A percentile compares a stretch with the other conserved stretches of the same genome.
These are phyloP conservation scores for Rheum nobile DNA, from an alignment of 148 eudicot species.

Conservation along the genomic window DNA sequence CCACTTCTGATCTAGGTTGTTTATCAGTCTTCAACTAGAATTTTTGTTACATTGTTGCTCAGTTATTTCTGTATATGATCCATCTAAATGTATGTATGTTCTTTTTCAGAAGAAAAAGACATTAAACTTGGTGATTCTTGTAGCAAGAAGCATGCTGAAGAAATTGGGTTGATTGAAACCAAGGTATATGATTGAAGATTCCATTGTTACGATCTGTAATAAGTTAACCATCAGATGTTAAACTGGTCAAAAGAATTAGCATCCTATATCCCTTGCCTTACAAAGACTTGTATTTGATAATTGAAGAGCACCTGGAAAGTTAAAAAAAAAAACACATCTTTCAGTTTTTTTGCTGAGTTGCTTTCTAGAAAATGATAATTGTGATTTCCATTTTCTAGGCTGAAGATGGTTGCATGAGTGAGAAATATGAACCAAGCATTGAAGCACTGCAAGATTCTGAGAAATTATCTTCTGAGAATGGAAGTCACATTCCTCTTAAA, in stretches of 20 bases:
- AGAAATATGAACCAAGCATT: constrained; percentile 17
- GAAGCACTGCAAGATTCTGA: constrained; percentile 18
- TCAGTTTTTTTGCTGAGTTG: neutral
- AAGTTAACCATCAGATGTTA: neutral
- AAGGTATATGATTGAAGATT: neutral
- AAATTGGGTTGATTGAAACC: constrained; percentile 14
- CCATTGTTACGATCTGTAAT: neutral
- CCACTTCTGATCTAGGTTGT: neutral
- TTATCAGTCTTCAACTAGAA: constrained; percentile 4
- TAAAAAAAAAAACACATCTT: neutral
- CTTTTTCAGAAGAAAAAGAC: constrained; percentile 15
- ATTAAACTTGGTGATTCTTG: constrained; percentile 10
- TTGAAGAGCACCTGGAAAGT: neutral
- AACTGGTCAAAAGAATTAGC: neutral
- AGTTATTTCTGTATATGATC: neutral
- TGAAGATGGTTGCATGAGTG: constrained; percentile 9
- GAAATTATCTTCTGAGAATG: constrained; percentile 15
- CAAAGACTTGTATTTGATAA: neutral
- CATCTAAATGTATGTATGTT: neutral
- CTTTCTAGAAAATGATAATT: neutral
- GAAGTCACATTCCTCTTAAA: neutral
- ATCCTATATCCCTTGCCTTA: too few relatives aligned
- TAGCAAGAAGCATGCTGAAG: constrained; percentile 4
- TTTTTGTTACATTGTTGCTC: constrained; percentile 20
- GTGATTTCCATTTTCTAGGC: neutral